Conservation (phyloP, 2,329 filamentous ascomycete genomes). For the Neoascochyta sp. region DNA sequence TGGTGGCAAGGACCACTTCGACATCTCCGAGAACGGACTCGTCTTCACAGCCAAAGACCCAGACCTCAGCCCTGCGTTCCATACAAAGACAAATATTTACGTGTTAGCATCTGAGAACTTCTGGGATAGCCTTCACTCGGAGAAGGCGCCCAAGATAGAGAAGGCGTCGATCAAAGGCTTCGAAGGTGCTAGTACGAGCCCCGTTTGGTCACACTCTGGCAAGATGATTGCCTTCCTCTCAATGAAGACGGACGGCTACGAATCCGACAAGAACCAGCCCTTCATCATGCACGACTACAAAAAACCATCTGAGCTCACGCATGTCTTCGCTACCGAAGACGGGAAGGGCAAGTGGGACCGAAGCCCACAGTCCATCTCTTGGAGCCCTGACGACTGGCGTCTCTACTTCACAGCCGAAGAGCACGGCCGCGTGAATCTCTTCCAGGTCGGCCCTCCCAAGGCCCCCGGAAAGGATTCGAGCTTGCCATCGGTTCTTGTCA, state of each 20-base stretch:
- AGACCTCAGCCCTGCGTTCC: slow-evolving; percentile 63
- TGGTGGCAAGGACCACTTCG: slow-evolving; percentile 76
- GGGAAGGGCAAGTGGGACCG: slow-evolving; percentile 59
- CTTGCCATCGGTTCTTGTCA: slow-evolving; percentile 27
- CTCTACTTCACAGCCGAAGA: slow-evolving; percentile 74
- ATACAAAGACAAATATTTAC: slow-evolving; percentile 81
- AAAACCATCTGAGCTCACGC: slow-evolving; percentile 49
- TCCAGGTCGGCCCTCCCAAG: slow-evolving; percentile 33
- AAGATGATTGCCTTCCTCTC: slow-evolving; percentile 69
- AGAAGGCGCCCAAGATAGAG: slow-evolving; percentile 39
- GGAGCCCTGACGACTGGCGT: slow-evolving; percentile 52
- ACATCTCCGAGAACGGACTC: slow-evolving; percentile 63
- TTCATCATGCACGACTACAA: slow-evolving; percentile 61
- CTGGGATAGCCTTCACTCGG: slow-evolving; percentile 21
- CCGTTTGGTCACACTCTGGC: slow-evolving; percentile 72
- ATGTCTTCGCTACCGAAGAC: slow-evolving; percentile 60
- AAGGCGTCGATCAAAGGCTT: slow-evolving; percentile 56
- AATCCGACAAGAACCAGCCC: slow-evolving; percentile 71
- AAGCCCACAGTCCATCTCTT: slow-evolving; percentile 50
- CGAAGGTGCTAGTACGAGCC: slow-evolving; percentile 62
- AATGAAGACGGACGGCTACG: slow-evolving; percentile 74
- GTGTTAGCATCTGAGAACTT: slow-evolving; percentile 60
- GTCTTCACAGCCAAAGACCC: slow-evolving; percentile 75
- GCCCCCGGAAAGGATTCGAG: slow-evolving; percentile 10
- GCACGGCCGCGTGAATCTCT: slow-evolving; percentile 60